Base-by-base conservation (phyloP, 2,329 filamentous ascomycete species). In the Aspergillus fijiensis region DNA sequence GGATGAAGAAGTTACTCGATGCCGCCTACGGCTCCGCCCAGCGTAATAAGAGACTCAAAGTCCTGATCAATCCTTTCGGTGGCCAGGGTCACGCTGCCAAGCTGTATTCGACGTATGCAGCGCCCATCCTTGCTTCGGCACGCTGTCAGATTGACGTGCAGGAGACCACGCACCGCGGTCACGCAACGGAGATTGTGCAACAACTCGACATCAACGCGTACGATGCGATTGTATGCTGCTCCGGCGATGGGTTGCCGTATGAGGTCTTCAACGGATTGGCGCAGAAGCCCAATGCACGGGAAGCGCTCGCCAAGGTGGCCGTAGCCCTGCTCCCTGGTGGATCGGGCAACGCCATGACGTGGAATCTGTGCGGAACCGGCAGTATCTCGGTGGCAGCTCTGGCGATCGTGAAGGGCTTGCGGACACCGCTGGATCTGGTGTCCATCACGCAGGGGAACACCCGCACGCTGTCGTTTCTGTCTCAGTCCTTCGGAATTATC, bases 211-310 rank as follows among this genome's bases (percentile, higher is more conserved):
- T 95, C 29, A 85, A 92, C 51, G 85, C 83, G 2, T 96, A 87
- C 75, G 95, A 99, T 77, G 89, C 92, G 9, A 84, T 98, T 14
- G 87, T 94, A 27, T 91, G 91, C 63, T 95, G 92, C 72, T 97
- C 94, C 0, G 95, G 95, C 4, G 95, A 99, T 69, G 95, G 95
- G 10, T 82, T 96, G 45, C 89, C 92, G 0, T 89, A 96, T 73
- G 95, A 99, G 76, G 89, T 96, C 9, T 96, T 97, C 80, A 98
- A 99, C 72, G 95, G 95, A 0, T 79, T 99, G 33, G 92, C 86
- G 14, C 89, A 87, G 76, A 87, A 92, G 45, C 72, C 83, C 4
- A 90, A 97, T 76, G 92, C 92, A 21, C 81, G 82, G 33, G 84
- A 84, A 58, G 95, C 94, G 0, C 78, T 99, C 61, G 79, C 82